Evolutionary conservation across 1,284 basidiomycete species (phyloP), one percentile per base, ranked within the genome.

Genomic region (Trametes polyzona): DNA sequence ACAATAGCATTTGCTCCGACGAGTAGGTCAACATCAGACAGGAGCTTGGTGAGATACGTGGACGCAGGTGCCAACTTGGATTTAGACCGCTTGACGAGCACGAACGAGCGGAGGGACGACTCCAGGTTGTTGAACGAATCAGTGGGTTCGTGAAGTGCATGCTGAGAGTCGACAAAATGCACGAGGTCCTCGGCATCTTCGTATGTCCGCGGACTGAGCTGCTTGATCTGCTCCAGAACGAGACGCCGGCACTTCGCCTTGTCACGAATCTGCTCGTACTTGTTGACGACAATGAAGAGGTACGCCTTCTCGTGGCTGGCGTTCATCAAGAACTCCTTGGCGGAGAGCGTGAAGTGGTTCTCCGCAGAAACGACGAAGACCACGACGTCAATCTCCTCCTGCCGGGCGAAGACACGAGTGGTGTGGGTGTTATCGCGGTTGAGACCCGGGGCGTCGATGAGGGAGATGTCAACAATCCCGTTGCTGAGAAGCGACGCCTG

Each of bases 341-440:
- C 93, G 0, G 94, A 96, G 7, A 98, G 83, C 0, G 97, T 99
- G 72, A 99, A 98, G 79, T 99, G 96, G 74, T 99, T 99, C 77
- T 98, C 96, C 7, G 97, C 95, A 1, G 92, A 95, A 46, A 98
- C 95, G 63, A 98, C 95, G 73, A 99, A 99, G 52, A 99, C 96
- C 55, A 99, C 88, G 26, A 99, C 96, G 70, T 99, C 97, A 53
- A 99, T 99, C 76, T 98, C 95, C 72, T 97, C 93, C 73, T 99
- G 96, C 30, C 95, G 92, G 17, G 96, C 87, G 69, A 99, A 99
- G 44, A 98, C 80, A 8, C 95, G 93, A 2, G 96, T 99, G 0
- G 97, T 99, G 78, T 97, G 94, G 69, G 96, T 75, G 56, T 90
- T 95, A 74, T 99, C 97, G 55, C 95, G 87, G 76, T 99, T 99